phyloP scores from a whole-genome alignment of 2,329 filamentous ascomycete genomes.

The Exophiala mesophila region DNA sequence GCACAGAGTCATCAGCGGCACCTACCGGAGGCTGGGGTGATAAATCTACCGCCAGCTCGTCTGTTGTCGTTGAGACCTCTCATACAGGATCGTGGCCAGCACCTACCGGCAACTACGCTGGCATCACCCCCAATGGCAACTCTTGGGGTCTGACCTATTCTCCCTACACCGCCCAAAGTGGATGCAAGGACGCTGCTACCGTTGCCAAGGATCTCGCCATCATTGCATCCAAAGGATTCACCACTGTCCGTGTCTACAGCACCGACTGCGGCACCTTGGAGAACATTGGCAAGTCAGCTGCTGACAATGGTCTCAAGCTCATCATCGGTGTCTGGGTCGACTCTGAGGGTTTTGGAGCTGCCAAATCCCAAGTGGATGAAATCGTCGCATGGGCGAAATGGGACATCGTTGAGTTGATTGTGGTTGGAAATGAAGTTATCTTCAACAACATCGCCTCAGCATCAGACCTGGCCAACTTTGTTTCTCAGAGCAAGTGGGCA shows the following conservation, averaged over 20 bases:
- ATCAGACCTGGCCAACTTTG: conserved; percentile 62
- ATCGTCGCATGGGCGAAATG: conserved; percentile 70
- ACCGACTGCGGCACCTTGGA: conserved; percentile 82
- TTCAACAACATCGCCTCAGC: conserved; percentile 67
- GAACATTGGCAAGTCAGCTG: conserved; percentile 66
- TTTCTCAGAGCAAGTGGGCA: conserved; percentile 59
- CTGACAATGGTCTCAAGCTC: conserved; percentile 64
- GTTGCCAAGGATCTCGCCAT: conserved; percentile 57
- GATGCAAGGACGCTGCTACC: conserved; percentile 60
- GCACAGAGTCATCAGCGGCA: not conserved
- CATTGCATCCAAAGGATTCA: conserved; percentile 65
- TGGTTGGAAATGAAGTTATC: conserved; percentile 87
- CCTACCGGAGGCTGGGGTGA: conserved; percentile 6
- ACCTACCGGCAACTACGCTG: conserved; percentile 7
- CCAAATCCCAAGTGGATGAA: conserved; percentile 67
- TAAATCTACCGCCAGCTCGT: conserved; percentile 3
- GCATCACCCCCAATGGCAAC: conserved; percentile 32
- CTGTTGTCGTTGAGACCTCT: conserved; percentile 13
- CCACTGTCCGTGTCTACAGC: conserved; percentile 75
- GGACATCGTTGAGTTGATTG: conserved; percentile 70
- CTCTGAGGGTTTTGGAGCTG: conserved; percentile 53
- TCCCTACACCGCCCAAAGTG: conserved; percentile 55
- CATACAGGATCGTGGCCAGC: conserved; percentile 21
- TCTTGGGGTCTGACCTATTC: conserved; percentile 78
- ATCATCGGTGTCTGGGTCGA: conserved; percentile 87